Evolutionary conservation across 139 green algal species (phyloP), one percentile per base, ranked within the genome.

Genomic region (Gonium pectorale): DNA sequence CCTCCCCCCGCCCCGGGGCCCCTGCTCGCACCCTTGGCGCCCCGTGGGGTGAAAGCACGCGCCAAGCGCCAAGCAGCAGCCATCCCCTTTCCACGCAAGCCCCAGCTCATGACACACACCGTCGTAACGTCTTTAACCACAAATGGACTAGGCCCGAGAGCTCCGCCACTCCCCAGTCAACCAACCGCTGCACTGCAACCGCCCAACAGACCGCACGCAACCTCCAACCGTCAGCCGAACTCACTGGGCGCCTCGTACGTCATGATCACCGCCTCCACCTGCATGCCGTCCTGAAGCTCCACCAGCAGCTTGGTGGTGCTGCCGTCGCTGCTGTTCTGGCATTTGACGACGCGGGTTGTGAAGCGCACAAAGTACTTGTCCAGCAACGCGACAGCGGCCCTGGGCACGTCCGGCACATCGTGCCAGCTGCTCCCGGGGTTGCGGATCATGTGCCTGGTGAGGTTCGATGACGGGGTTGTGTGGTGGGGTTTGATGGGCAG

Each of bases 191-290:
- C n/a, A n/a, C n/a, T n/a, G n/a, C n/a, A n/a, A n/a, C n/a, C n/a
- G n/a, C 46, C 46, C 46, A 54, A 11, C 46, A 54, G 46, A 54
- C 46, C 46, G 15, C 11, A 11, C 46, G 15, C 46, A 11, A 54
- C 46, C 46, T 24, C 11, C 46, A n/a, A n/a, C n/a, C n/a, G n/a
- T n/a, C n/a, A n/a, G n/a, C n/a, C n/a, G n/a, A 2, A 41, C 79
- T 85, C 37, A 85, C 79, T 75, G 2, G 79, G 31, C 24, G 93
- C 93, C 79, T 97, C 93, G 59, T 98, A 98, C n/a, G 89, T 82
- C 96, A 98, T 98, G 26, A 98, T 89, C 6, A 98, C 96, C 0
- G 94, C 87, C 85, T 99, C 97, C 49, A 99, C 93, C 43, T 92
- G 84, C 79, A 98, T 88, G 27, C 97, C 97, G 72, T 99, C 97